phyloP scores from a whole-genome alignment of 2,329 filamentous ascomycete genomes.

The Cordyceps militaris region DNA sequence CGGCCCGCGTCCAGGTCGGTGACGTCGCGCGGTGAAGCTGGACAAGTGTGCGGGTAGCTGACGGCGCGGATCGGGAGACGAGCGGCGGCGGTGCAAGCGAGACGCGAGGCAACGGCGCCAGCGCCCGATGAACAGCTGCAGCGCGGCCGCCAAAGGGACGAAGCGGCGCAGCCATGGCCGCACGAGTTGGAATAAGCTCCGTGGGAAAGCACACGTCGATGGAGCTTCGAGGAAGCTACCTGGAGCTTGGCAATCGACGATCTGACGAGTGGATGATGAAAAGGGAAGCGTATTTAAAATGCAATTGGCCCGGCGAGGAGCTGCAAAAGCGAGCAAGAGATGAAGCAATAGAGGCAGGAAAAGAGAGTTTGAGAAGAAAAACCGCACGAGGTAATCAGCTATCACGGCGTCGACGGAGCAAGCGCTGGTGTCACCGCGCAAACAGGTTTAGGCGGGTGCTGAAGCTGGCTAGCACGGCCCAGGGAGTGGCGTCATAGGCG shows the following conservation, averaged over 20 bases:
- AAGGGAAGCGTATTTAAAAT: neutral
- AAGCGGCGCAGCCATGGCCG: conserved; percentile 8
- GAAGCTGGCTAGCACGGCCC: conserved; percentile 9
- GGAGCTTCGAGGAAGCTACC: neutral
- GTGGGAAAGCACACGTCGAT: neutral
- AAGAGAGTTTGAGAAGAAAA: neutral
- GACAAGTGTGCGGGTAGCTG: neutral
- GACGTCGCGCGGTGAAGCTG: neutral
- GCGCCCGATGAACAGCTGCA: neutral
- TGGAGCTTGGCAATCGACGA: conserved; percentile 1
- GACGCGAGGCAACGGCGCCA: conserved; percentile 31
- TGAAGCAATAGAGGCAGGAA: neutral
- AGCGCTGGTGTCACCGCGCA: neutral
- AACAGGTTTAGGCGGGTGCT: neutral
- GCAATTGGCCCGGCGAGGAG: neutral
- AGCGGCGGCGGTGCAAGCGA: conserved; percentile 49
- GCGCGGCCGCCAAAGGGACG: conserved; percentile 2
- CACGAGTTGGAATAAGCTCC: neutral
- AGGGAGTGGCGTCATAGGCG: conserved; percentile 12
- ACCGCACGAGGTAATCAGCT: neutral
- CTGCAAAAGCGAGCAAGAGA: no score
- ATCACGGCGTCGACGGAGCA: neutral
- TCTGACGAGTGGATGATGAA: neutral
- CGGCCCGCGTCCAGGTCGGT: neutral
- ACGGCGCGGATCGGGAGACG: conserved; percentile 39